A percentile compares a stretch with the other conserved stretches of the same genome.
Evolutionary conservation across 345 rosid genomes (phyloP).

Genomic region (Anastatica hierochuntica): DNA sequence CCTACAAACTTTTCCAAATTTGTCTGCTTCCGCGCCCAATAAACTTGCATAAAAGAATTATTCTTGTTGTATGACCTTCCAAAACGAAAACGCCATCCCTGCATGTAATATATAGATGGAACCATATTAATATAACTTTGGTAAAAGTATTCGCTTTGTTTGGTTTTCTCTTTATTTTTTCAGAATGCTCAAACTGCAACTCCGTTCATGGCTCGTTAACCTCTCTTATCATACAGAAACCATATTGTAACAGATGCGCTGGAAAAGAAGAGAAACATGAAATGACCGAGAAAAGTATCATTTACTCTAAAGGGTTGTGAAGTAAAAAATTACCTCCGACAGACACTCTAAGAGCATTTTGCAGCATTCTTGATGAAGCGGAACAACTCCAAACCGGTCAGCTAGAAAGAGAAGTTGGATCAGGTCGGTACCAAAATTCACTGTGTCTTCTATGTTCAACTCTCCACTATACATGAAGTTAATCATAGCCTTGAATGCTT

Average conservation of each 20-base stretch:
- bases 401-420: constrained; percentile 80
- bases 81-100: constrained; percentile 91
- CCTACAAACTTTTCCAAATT: constrained; percentile 67
- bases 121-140: constrained; percentile 60
- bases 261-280: constrained; percentile 19
- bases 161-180: constrained; percentile 38
- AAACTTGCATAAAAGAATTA: constrained; percentile 92
- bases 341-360: constrained; percentile 78
- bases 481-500: constrained; percentile 73
- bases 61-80: constrained; percentile 76
- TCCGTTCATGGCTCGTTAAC: constrained; percentile 52
- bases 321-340: constrained; percentile 59
- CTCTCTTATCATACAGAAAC: constrained; percentile 30
- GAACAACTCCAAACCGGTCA: constrained; percentile 75
- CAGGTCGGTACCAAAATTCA: constrained; percentile 55
- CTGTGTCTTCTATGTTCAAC: constrained; percentile 47
- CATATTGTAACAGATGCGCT: constrained; percentile 27
- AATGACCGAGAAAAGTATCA: constrained; percentile 5
- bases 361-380: constrained; percentile 97
- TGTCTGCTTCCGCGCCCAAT: constrained; percentile 90
- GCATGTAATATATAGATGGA: constrained; percentile 90
- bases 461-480: constrained; percentile 81
- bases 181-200: constrained; percentile 55
- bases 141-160: constrained; percentile 43
- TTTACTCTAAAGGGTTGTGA: background rate